Conservation (phyloP, 441 rosid genomes). For the Pelargonium myrrhifolium region DNA sequence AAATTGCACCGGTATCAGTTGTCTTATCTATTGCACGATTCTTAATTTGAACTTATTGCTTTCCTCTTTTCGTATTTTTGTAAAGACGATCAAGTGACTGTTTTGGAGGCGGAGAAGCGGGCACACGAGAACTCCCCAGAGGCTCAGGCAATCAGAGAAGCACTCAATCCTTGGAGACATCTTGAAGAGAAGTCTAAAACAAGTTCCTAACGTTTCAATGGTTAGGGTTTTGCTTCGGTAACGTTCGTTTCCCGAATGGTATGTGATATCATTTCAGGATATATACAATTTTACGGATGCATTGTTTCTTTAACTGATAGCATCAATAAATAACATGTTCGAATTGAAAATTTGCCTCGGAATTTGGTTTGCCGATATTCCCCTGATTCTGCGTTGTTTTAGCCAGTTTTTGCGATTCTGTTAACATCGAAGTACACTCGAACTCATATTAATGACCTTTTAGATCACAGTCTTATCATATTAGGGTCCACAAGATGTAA, state of each 20-base stretch:
- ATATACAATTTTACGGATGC: not conserved
- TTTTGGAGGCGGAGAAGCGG: slow-evolving; percentile 71
- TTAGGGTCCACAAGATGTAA: too few relatives aligned
- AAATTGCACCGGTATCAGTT: too few relatives aligned
- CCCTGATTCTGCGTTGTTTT: too few relatives aligned
- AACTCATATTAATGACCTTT: too few relatives aligned
- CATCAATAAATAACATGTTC: not conserved
- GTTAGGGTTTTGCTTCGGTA: not conserved
- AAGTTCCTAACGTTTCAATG: slow-evolving; percentile 23
- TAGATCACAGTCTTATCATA: too few relatives aligned
- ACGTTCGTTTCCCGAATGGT: slow-evolving; percentile 14
- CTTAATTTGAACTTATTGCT: not conserved
- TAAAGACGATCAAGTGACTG: slow-evolving; percentile 86
- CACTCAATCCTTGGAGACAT: slow-evolving; percentile 88
- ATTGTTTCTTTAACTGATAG: not conserved
- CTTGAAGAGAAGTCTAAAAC: slow-evolving; percentile 38
- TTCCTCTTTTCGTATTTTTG: slow-evolving; percentile 11
- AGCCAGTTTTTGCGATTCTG: too few relatives aligned
- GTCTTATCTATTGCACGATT: too few relatives aligned
- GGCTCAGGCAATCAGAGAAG: slow-evolving; percentile 72
- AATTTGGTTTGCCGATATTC: too few relatives aligned
- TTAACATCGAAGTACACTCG: too few relatives aligned
- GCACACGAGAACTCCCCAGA: slow-evolving; percentile 75
- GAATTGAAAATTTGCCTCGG: too few relatives aligned
- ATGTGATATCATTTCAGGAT: too few relatives aligned